A percentile compares a stretch with the other conserved stretches of the same genome.
These are phyloP conservation scores for Beauveria sp. DNA, from an alignment of 2,329 filamentous ascomycete species.

Conservation along the genomic window DNA sequence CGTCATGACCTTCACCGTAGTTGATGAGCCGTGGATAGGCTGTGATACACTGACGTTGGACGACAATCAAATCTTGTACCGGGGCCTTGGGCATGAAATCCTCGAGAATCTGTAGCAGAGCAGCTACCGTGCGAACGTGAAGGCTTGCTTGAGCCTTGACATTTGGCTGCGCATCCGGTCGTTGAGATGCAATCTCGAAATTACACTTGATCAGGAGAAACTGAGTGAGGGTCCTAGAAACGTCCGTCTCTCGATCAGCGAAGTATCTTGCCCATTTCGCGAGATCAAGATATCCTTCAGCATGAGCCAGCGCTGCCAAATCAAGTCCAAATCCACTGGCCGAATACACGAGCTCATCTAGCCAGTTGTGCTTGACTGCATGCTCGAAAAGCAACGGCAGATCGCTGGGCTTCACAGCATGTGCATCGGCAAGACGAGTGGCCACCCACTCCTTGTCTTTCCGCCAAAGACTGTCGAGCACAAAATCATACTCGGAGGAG, in stretches of 20 bases:
- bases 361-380: constrained; percentile 73
- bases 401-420: constrained; percentile 61
- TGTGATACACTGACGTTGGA: constrained; percentile 84
- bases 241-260: constrained; percentile 56
- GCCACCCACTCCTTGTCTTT: constrained; percentile 85
- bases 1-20: constrained; percentile 86
- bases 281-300: constrained; percentile 71
- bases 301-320: constrained; percentile 76
- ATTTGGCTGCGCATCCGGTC: constrained; percentile 50
- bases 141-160: constrained; percentile 63
- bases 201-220: constrained; percentile 81
- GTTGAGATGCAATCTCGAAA: constrained; percentile 68
- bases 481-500: constrained; percentile 74
- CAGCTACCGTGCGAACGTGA: constrained; percentile 76
- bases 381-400: constrained; percentile 46
- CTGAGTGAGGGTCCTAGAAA: constrained; percentile 64
- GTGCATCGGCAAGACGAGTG: constrained; percentile 70
- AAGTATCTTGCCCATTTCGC: constrained; percentile 72
- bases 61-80: constrained; percentile 62
- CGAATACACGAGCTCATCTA: constrained; percentile 70
- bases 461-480: constrained; percentile 84
- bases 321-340: constrained; percentile 82
- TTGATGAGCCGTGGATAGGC: constrained; percentile 93
- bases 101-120: constrained; percentile 71
- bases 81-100: constrained; percentile 55